Evolutionary conservation across 768 basidiomycete genomes (phyloP), one percentile per base, ranked within the genome.

Genomic region (Harrya chromipes): DNA sequence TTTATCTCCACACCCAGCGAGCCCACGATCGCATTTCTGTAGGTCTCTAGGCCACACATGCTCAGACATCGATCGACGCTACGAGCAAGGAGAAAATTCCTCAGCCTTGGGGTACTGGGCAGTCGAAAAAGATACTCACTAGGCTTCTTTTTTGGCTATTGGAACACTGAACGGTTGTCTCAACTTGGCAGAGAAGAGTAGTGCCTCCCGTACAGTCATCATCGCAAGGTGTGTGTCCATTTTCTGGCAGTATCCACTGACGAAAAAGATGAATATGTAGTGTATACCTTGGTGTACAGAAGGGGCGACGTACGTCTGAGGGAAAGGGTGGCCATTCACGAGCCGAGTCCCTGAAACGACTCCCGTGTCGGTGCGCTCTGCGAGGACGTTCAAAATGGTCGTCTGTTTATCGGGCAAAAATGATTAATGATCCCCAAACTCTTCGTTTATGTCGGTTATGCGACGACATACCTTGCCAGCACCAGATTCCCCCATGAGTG

Each of bases 201-300:
- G 69, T 0, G 90, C 87, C 57, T 94, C 90, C 35, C 87, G 76
- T 6, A 94, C 90, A 3, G 89, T 91, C 20, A 82, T 72, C 6
- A 82, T 83, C 23, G 79, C 77, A 16, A 87, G 76, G 67, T 94
- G 91, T 0, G 84, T 86, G 58, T 92, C 90, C 70, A 80, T 81
- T 63, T 95, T 92, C 61, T 94, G 90, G 49, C 85, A 88, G 60
- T 92, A 94, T 0, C 89, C 90, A 41, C 83, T 86, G 24, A 46
- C 17, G 6, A n/a, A 23, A 17, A 5, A 1, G 13, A 16, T 33
- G 0, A 33, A n/a, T 14, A 33, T 33, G 4, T 33, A 16, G 6
- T 33, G 33, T 29, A 29, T 13, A 26, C 20, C 13, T 20, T 11
- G 1, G 0, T 20, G n/a, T n/a, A n/a, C n/a, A 16, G 11, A 26